Conservation (phyloP, 2,329 filamentous ascomycete genomes). For the Neofusicoccum laricinum region DNA sequence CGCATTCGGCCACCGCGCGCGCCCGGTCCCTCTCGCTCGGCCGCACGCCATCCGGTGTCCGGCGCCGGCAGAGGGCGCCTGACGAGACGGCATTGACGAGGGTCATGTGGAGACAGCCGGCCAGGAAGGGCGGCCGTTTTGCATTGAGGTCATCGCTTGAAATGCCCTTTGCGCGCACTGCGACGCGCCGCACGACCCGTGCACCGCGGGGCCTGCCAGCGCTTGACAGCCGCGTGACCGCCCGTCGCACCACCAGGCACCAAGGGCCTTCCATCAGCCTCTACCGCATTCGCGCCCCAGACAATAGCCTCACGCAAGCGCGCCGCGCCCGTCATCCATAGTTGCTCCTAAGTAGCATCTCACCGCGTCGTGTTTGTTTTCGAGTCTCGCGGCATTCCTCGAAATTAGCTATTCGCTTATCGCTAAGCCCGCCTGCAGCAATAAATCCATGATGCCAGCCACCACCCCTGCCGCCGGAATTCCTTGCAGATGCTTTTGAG, state of each 20-base stretch:
- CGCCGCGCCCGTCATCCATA: too few relatives aligned
- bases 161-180: background rate
- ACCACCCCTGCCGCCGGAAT: background rate
- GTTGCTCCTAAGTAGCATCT: too few relatives aligned
- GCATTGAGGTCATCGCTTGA: background rate
- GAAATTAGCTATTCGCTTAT: background rate
- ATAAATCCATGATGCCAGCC: background rate
- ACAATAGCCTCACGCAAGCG: too few relatives aligned
- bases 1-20: background rate
- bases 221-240: slow-evolving; percentile 1
- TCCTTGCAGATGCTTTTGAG: background rate
- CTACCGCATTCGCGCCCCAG: background rate
- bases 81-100: background rate
- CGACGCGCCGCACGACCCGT: background rate
- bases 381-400: too few relatives aligned
- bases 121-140: background rate
- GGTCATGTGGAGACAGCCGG: background rate
- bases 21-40: background rate
- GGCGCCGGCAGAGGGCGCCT: background rate
- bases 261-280: background rate
- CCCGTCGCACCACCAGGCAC: background rate
- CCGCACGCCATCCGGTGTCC: background rate
- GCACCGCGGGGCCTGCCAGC: background rate
- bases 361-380: background rate
- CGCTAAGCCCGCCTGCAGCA: background rate